phyloP scores from a whole-genome alignment of 352 stramenopile genomes.

The Pythium sp. region DNA sequence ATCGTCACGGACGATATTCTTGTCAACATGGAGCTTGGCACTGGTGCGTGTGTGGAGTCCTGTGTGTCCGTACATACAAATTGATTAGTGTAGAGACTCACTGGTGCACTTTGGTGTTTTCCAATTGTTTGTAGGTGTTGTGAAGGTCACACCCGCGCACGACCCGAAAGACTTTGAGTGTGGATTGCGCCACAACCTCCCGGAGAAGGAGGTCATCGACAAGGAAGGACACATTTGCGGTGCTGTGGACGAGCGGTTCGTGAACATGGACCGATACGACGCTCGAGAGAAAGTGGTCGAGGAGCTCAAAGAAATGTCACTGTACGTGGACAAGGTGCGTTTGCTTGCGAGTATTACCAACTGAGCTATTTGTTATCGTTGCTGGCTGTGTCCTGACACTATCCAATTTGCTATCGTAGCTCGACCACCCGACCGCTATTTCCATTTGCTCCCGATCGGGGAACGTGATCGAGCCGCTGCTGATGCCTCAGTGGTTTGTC shows the following conservation, averaged over 20 bases:
- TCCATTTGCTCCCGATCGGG: slow-evolving; percentile 97
- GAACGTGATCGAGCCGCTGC: slow-evolving; percentile 98
- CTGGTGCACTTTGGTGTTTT: neutral
- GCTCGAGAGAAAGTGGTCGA: slow-evolving; percentile 89
- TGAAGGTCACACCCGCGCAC: slow-evolving; percentile 98
- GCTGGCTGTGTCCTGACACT: neutral
- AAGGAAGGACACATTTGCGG: slow-evolving; percentile 67
- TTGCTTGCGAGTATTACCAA: slow-evolving; percentile 20
- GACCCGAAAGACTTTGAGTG: slow-evolving; percentile 99
- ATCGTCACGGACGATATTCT: slow-evolving; percentile 95
- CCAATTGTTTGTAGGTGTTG: slow-evolving; percentile 42
- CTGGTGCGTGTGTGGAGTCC: slow-evolving; percentile 60
- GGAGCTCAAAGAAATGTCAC: slow-evolving; percentile 83
- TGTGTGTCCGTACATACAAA: neutral
- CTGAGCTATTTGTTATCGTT: neutral
- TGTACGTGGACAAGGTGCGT: slow-evolving; percentile 93
- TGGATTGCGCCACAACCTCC: slow-evolving; percentile 93
- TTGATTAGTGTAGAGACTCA: neutral
- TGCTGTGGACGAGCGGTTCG: slow-evolving; percentile 78
- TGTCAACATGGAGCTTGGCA: slow-evolving; percentile 99
- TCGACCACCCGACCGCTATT: slow-evolving; percentile 82
- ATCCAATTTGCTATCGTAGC: slow-evolving; percentile 19
- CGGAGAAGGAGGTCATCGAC: slow-evolving; percentile 70
- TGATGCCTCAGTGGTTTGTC: slow-evolving; percentile 99
- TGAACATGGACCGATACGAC: slow-evolving; percentile 95